Evolutionary conservation across 1,284 basidiomycete genomes (phyloP), one percentile per base, ranked within the genome.

Genomic region (Irpex lacteus): DNA sequence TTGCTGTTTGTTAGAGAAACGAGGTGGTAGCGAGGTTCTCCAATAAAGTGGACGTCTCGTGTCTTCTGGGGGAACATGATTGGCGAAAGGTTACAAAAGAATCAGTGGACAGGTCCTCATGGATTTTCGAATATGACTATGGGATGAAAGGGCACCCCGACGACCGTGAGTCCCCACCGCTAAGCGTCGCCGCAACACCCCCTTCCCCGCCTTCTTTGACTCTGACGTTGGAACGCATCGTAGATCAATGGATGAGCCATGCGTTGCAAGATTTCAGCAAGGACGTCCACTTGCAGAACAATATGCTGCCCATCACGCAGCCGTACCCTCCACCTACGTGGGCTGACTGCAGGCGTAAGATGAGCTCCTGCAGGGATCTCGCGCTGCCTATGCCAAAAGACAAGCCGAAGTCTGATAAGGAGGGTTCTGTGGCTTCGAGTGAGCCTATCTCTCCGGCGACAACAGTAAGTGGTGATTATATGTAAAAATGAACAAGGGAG

Each of bases 41-140:
- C 2, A 53, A 71, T 59, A 63, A 70, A 5, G 62, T 67, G 4
- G 69, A 75, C 61, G 66, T 74, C 52, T 64, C 60, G 8, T 68
- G 69, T 2, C 65, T 74, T 19, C 63, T 75, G 38, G 74, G 74
- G 11, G 69, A 67, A 13, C 74, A 76, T 52, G 60, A 66, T 1
- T 76, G 73, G 73, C 62, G 63, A 5, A 62, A 63, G 36, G 67
- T 72, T 38, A 70, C 60, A 40, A 56, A 56, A 9, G 54, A 56
- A 70, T 37, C 66, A 65, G 13, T 40, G 36, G 65, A 68, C 36
- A 34, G 9, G 15, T 56, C 11, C 0, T 72, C 73, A 19, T 72
- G 69, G 60, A 69, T 76, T 5, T 76, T 76, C 60, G 70, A 71
- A 60, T 76, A 71, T 66, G 69, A 75, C 64, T 75, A 73, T 62